Evolutionary conservation across 2,329 filamentous ascomycete genomes (phyloP).

Genomic region (Cytospora paraplurivora): DNA sequence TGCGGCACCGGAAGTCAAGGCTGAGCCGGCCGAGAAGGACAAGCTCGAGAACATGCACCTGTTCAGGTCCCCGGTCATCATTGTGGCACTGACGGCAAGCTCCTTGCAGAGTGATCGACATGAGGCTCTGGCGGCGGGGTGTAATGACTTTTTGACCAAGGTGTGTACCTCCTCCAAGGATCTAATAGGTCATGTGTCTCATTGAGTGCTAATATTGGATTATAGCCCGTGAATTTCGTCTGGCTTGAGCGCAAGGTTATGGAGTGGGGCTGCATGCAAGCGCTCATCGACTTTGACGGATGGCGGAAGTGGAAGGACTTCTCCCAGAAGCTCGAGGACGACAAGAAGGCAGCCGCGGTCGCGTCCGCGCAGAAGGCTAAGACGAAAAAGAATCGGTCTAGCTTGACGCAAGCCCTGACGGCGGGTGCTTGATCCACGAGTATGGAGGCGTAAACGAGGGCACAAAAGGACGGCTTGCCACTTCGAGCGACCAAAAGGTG

Average conservation of each 20-base stretch:
- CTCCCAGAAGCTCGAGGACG: slow-evolving; percentile 44
- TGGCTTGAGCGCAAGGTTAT: slow-evolving; percentile 98
- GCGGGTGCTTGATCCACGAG: slow-evolving; percentile 17
- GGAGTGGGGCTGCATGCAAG: slow-evolving; percentile 99
- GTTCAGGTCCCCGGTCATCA: slow-evolving; percentile 97
- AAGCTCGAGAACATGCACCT: slow-evolving; percentile 66
- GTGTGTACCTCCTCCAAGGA: too few relatives aligned
- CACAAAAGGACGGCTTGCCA: not conserved
- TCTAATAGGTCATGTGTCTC: too few relatives aligned
- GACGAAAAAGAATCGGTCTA: slow-evolving; percentile 27
- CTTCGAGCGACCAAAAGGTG: not conserved
- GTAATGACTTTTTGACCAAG: slow-evolving; percentile 98
- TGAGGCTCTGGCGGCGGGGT: slow-evolving; percentile 90
- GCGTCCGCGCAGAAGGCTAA: slow-evolving; percentile 24
- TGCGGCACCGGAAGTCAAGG: slow-evolving; percentile 48
- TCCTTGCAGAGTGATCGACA: slow-evolving; percentile 94
- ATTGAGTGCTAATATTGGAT: slow-evolving; percentile 27
- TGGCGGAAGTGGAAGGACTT: slow-evolving; percentile 98
- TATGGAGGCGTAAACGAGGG: not conserved
- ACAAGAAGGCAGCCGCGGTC: slow-evolving; percentile 16
- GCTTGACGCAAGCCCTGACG: slow-evolving; percentile 22
- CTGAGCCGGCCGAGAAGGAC: slow-evolving; percentile 64
- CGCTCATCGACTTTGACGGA: slow-evolving; percentile 95
- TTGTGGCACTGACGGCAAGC: slow-evolving; percentile 93
- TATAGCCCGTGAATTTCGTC: slow-evolving; percentile 90